Conservation (phyloP, 2,329 filamentous ascomycete species). For the Tolypocladium pustulatum region DNA sequence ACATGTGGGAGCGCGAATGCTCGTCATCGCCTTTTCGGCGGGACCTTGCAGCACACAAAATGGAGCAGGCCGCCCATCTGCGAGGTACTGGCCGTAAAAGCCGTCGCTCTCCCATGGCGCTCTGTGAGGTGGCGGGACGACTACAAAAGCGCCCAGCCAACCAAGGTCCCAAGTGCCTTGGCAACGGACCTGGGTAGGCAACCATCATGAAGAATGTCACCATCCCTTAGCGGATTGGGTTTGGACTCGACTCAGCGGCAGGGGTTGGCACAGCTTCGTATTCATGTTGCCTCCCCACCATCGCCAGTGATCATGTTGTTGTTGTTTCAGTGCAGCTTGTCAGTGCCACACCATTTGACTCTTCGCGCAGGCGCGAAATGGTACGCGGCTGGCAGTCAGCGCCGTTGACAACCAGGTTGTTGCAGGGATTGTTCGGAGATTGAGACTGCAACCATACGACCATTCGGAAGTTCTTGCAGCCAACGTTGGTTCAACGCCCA, state of each 20-base stretch:
- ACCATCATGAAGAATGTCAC: background rate
- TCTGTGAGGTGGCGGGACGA: background rate
- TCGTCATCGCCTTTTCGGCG: too few species aligned
- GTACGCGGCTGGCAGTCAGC: background rate
- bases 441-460: background rate
- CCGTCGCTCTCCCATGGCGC: background rate
- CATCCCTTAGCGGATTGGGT: background rate
- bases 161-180: background rate
- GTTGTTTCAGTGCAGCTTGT: background rate
- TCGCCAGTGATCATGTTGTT: background rate
- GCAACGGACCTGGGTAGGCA: background rate
- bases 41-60: background rate
- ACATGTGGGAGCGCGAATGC: too few species aligned
- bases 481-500: background rate
- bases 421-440: background rate
- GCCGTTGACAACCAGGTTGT: background rate
- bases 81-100: too few species aligned
- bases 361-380: background rate
- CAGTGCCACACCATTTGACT: background rate
- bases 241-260: background rate
- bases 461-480: background rate
- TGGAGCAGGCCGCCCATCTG: background rate
- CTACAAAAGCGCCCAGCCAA: background rate
- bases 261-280: background rate
- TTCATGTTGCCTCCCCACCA: background rate